Evolutionary conservation across 2,329 filamentous ascomycete species (phyloP).

Genomic region (Xylariaceae sp.): DNA sequence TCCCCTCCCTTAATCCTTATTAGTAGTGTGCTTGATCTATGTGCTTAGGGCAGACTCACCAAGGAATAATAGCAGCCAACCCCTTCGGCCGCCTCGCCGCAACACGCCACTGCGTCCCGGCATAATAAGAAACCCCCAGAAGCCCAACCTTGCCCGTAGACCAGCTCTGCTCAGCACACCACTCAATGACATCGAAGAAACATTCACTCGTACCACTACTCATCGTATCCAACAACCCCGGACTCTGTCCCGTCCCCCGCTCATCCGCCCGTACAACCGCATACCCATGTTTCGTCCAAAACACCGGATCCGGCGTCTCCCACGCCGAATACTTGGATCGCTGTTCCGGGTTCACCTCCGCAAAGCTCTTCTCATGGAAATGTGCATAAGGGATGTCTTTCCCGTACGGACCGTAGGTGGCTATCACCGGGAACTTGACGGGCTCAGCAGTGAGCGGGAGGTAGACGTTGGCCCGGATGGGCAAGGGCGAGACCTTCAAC

Average conservation of each 20-base stretch:
- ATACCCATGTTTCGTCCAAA: conserved; percentile 52
- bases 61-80: conserved; percentile 44
- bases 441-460: conserved; percentile 31
- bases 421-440: conserved; percentile 51
- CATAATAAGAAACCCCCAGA: conserved; percentile 45
- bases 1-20: conserved; percentile 39
- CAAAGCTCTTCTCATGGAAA: conserved; percentile 38
- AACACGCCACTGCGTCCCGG: conserved; percentile 45
- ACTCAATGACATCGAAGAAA: conserved; percentile 47
- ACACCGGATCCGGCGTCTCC: conserved; percentile 55
- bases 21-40: neutral
- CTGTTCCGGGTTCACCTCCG: conserved; percentile 50
- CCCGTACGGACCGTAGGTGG: conserved; percentile 69
- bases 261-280: conserved; percentile 51
- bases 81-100: conserved; percentile 44
- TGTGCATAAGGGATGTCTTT: conserved; percentile 62
- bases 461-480: conserved; percentile 38
- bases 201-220: conserved; percentile 42
- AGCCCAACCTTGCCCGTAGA: conserved; percentile 45
- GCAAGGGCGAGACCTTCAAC: conserved; percentile 29
- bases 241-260: conserved; percentile 43
- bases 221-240: conserved; percentile 46
- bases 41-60: conserved; percentile 17
- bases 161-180: conserved; percentile 44
- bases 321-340: conserved; percentile 50